Evolutionary conservation across 106 monocot genomes (phyloP), one percentile per base, ranked within the genome.

Genomic region (Narthecium ossifragum): DNA sequence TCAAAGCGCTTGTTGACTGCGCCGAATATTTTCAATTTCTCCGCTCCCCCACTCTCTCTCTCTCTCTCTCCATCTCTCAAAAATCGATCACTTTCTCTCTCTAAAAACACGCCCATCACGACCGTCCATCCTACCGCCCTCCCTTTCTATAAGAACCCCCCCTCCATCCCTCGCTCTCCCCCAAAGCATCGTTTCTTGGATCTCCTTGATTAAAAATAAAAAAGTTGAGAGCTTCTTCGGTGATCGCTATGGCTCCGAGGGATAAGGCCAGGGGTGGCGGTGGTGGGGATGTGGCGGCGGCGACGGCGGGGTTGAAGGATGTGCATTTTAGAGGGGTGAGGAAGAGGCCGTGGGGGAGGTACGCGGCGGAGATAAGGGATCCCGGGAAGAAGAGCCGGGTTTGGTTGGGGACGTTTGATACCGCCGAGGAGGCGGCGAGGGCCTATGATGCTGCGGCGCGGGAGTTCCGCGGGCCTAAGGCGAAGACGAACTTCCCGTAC

Each of bases 291-390:
- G 31, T 26, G 47, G 33, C 4, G 62, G 50, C 38, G 41, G 4
- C n/a, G 48, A 15, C 36, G 36, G 36, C 5, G 36, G 36, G 9
- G 49, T 13, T 24, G 14, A 55, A 59, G 36, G 77, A 77, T 26
- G 46, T 13, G 25, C 77, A 70, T 55, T 77, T 65, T 6, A 25
- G 70, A 8, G 77, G 77, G 10, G 70, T 77, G 12, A 40, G 77
- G 34, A 77, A 77, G 77, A 25, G 77, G n/a, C 77, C 77, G 18
- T 77, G 71, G 77, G 77, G 77, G 28, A 20, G 77, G 34, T 77
- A 71, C 66, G 77, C 71, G 15, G 77, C 77, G 28, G 77, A 77
- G 77, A 77, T 77, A 10, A 51, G 77, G 40, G 77, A 77, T 37
- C 70, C 77, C 30, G 55, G 71, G 39, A 77, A 77, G 62, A 77